Conservation (phyloP, 352 stramenopile species). For the Elongisporangium undulatum region DNA sequence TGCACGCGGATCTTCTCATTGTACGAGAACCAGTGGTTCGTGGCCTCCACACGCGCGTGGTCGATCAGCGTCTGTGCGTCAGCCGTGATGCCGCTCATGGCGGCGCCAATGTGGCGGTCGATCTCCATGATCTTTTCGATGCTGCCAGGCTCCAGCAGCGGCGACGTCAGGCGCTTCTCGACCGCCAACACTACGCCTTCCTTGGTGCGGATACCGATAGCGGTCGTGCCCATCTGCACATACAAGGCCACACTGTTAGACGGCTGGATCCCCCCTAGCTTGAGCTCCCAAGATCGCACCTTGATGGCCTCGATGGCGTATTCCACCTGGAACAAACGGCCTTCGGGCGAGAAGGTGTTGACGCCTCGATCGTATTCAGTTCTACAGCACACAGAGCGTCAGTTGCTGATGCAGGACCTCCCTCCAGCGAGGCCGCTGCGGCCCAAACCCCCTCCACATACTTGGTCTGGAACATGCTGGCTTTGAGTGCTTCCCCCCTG, state of each 20-base stretch:
- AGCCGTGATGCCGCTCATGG: slow-evolving; percentile 98
- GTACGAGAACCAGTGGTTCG: slow-evolving; percentile 98
- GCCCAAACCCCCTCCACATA: slow-evolving; percentile 10
- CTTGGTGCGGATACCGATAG: slow-evolving; percentile 97
- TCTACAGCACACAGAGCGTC: slow-evolving; percentile 25
- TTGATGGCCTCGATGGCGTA: slow-evolving; percentile 99
- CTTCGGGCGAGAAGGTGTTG: slow-evolving; percentile 99
- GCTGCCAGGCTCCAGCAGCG: slow-evolving; percentile 93
- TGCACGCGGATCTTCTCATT: slow-evolving; percentile 98
- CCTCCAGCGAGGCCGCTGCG: background rate
- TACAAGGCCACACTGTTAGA: background rate
- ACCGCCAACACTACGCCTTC: slow-evolving; percentile 97
- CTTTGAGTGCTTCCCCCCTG: slow-evolving; percentile 5
- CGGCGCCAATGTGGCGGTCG: slow-evolving; percentile 96
- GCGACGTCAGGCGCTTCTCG: slow-evolving; percentile 97
- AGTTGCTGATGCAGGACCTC: background rate
- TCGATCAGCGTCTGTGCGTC: slow-evolving; percentile 99
- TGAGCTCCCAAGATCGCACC: slow-evolving; percentile 25
- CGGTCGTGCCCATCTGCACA: slow-evolving; percentile 94
- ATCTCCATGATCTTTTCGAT: slow-evolving; percentile 99
- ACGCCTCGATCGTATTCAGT: slow-evolving; percentile 99
- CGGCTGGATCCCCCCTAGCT: background rate
- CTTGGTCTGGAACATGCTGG: slow-evolving; percentile 64
- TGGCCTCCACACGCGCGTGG: slow-evolving; percentile 98
- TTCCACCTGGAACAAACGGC: slow-evolving; percentile 98